Evolutionary conservation across 2,329 filamentous ascomycete genomes (phyloP), one percentile per base, ranked within the genome.

Genomic region (Verruconis gallopava): DNA sequence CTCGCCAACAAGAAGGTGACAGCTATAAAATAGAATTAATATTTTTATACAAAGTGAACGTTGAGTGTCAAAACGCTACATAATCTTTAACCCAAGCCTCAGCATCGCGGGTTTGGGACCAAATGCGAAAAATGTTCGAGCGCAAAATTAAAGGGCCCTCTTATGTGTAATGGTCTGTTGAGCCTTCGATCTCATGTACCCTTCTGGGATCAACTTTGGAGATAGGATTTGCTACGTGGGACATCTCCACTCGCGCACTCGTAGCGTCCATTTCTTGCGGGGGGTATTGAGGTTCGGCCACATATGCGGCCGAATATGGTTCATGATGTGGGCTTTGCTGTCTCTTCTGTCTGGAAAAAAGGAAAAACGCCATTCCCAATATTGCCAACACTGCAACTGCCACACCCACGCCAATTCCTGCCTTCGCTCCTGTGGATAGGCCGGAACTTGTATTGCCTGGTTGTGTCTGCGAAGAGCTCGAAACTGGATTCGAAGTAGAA

Each of bases 331-430:
- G 6, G 9, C n/a, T 9, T 30, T 30, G 25, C 25, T 42, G 21
- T 13, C 40, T 2, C 20, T 28, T 37, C 12, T 20, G 32, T 6
- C 40, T 21, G 4, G 20, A n/a, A 18, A 37, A 18, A 5, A 43
- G 4, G 14, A 43, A 3, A 15, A 20, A 41, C 9, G 19, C 41
- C 3, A 42, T 11, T 2, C 21, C 38, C n/a, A 41, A 14, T 4
- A 44, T 14, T 22, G 28, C 37, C n/a, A 44, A 28, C 4, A 30
- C 25, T 25, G 37, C 37, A 11, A 44, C 18, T 19, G 38, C 21
- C 14, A 43, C 38, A 22, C 38, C 42, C 4, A 44, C 9, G 11
- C 42, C 42, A 17, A 44, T 41, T 25, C 38, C 42, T 11, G 37
- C 22, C 28, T 44, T 44, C 13, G 28, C 42, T 37, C 42, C 42